Base-by-base conservation (phyloP, 208 protist genomes). In the Porcisia deanei region DNA sequence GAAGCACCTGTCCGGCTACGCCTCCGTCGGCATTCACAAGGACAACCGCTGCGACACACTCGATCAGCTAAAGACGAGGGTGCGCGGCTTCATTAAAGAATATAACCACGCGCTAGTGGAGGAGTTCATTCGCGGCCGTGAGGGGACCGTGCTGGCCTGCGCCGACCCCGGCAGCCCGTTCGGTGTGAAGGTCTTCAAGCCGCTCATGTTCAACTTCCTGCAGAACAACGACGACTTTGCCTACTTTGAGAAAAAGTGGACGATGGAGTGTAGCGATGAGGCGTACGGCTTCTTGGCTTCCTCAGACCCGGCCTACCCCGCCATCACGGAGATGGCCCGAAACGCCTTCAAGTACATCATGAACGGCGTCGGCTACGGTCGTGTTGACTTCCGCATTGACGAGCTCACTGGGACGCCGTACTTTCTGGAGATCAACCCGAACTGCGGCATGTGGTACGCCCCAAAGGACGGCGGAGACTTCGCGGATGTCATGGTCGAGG, bases 381-480 rank as follows among this genome's bases (percentile, higher is more conserved):
- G 93, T 30, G 84, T 90, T 0, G 93, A 97, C 87, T 96, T 97
- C 74, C 93, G 93, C 77, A 96, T 97, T 61, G 90, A 95, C 72
- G 81, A 88, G 25, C 79, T 81, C 43, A 89, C 83, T 18, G 85
- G 83, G 16, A 87, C 88, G 58, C 87, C 89, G 12, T 92, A 92
- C 81, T 97, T 97, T 71, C 80, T 97, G 20, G 93, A 97, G 79
- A 97, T 97, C 80, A 97, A 97, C 75, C 91, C 91, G 41, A 97
- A 97, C 83, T 95, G 91, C 77, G 93, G 93, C 4, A 96, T 97
- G 91, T 96, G 91, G 90, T 97, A 97, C 77, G 71, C 80, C 66
- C 80, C 87, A 39, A 91, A 92, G 68, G 92, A 94, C 63, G 90
- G 89, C 66, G 92, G 92, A 22, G 92, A 96, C 83, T 96, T 94